Evolutionary conservation across 2,329 filamentous ascomycete species (phyloP).

Genomic region (Microdochium nivale): DNA sequence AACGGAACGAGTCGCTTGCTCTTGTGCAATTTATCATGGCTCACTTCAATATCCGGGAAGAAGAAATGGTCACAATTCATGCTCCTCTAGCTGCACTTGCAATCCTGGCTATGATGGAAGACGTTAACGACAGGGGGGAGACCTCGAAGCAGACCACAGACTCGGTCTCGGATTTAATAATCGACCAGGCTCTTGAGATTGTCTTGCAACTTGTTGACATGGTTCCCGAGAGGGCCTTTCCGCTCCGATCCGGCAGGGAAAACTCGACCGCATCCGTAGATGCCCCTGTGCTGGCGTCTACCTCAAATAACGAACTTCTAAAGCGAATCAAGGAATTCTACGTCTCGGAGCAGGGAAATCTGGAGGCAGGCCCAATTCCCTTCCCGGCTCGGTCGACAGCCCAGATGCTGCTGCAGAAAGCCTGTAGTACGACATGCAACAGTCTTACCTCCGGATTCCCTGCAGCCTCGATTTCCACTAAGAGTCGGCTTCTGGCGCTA

Average conservation of each 20-base stretch:
- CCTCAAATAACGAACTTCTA: slow-evolving; percentile 43
- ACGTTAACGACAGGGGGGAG: slow-evolving; percentile 31
- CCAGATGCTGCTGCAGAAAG: slow-evolving; percentile 56
- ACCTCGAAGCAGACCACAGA: slow-evolving; percentile 3
- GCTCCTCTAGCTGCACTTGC: slow-evolving; percentile 69
- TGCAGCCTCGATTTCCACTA: slow-evolving; percentile 42
- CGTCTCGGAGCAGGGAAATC: slow-evolving; percentile 58
- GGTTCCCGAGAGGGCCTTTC: slow-evolving; percentile 56
- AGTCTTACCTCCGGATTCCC: slow-evolving; percentile 31
- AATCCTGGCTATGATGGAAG: slow-evolving; percentile 50
- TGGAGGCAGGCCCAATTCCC: slow-evolving; percentile 53
- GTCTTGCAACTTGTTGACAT: slow-evolving; percentile 51
- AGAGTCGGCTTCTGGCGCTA: slow-evolving; percentile 50
- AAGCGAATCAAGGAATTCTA: slow-evolving; percentile 59
- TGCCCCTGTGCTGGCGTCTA: slow-evolving; percentile 17
- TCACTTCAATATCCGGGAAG: slow-evolving; percentile 89
- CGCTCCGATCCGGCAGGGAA: slow-evolving; percentile 15
- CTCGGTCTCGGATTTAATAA: slow-evolving; percentile 13
- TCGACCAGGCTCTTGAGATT: slow-evolving; percentile 33
- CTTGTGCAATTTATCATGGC: slow-evolving; percentile 74
- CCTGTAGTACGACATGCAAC: slow-evolving; percentile 40
- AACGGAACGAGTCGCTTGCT: slow-evolving; percentile 55
- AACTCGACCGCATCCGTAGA: slow-evolving; percentile 14
- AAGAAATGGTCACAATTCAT: slow-evolving; percentile 88
- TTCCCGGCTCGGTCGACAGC: slow-evolving; percentile 47